Percentiles rank a stretch among this genome's conserved stretches.
phyloP scores from a whole-genome alignment of 164 flowering plant genomes.

The Nymphaea thermarum region DNA sequence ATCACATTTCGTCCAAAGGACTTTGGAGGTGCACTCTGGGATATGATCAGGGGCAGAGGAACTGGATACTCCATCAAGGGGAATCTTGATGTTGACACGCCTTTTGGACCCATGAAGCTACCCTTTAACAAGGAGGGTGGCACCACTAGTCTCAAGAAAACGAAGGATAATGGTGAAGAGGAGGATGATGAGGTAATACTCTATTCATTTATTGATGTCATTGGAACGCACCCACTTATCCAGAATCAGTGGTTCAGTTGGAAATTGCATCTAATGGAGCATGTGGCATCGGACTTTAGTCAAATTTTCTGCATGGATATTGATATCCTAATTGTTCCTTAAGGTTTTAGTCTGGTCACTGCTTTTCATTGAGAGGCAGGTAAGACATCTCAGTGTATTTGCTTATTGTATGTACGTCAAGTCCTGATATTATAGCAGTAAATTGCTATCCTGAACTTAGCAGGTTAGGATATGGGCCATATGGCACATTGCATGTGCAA shows the following conservation, averaged over 20 bases:
- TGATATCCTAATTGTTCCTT: not conserved
- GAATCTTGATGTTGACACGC: conserved; percentile 7
- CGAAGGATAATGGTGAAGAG: conserved; percentile 2
- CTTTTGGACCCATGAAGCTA: conserved; percentile 10
- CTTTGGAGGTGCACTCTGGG: conserved; percentile 10
- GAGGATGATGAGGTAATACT: conserved; percentile 3
- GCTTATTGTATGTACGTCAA: too few species aligned
- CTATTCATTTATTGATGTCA: not conserved
- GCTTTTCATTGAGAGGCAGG: too few species aligned
- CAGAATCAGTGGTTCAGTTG: not conserved
- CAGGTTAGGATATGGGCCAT: too few species aligned
- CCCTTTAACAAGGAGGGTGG: conserved; percentile 10
- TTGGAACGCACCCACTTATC: not conserved
- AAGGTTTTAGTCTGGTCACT: not conserved
- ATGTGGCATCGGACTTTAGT: not conserved
- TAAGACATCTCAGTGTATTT: too few species aligned
- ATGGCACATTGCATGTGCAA: too few species aligned
- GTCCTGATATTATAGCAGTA: too few species aligned
- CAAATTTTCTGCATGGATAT: not conserved
- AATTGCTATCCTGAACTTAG: too few species aligned
- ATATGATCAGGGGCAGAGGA: conserved; percentile 7
- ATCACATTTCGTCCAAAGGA: conserved; percentile 10
- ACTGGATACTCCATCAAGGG: conserved; percentile 9
- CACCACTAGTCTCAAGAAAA: conserved; percentile 9
- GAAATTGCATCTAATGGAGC: not conserved